Percentiles rank a stretch among this genome's conserved stretches.
phyloP scores from a whole-genome alignment of 345 rosid genomes.

The Sapria himalayana region DNA sequence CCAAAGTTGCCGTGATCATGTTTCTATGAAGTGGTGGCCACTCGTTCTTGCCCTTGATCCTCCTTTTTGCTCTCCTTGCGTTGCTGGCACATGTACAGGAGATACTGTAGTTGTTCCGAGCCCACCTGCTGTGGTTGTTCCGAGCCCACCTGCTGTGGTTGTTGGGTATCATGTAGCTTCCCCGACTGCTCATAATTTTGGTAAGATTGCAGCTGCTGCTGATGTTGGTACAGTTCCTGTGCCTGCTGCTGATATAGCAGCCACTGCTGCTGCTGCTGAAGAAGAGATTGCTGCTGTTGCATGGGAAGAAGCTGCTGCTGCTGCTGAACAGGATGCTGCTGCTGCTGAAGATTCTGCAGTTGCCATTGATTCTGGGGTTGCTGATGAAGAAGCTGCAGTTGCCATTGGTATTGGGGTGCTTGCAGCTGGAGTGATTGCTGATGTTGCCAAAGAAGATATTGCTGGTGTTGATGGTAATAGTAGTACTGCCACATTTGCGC shows the following conservation, averaged over 20 bases:
- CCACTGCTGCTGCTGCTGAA: slow-evolving; percentile 17
- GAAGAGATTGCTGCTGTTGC: slow-evolving; percentile 22
- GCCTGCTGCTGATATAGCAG: slow-evolving; percentile 14
- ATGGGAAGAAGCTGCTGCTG: slow-evolving; percentile 21
- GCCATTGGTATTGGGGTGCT: slow-evolving; percentile 13
- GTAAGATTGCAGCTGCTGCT: slow-evolving; percentile 10
- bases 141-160: slow-evolving; percentile 14
- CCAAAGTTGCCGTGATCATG: too few relatives aligned
- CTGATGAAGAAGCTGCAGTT: slow-evolving; percentile 12
- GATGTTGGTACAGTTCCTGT: slow-evolving; percentile 7
- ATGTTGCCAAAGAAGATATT: slow-evolving; percentile 20
- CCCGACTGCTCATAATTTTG: slow-evolving; percentile 9
- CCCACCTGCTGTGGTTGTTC: slow-evolving; percentile 8
- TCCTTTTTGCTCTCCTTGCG: slow-evolving; percentile 7
- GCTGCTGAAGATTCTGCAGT: slow-evolving; percentile 12
- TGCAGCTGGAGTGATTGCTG: slow-evolving; percentile 18
- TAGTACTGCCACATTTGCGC: slow-evolving; percentile 69
- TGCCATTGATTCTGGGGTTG: slow-evolving; percentile 12
- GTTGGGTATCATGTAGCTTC: slow-evolving; percentile 8
- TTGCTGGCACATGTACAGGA: slow-evolving; percentile 7
- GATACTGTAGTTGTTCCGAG: not conserved
- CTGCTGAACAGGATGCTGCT: slow-evolving; percentile 6
- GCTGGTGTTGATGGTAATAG: slow-evolving; percentile 41
- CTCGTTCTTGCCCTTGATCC: slow-evolving; percentile 13
- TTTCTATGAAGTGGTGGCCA: slow-evolving; percentile 10